phyloP scores from a whole-genome alignment of 345 rosid species.

The Litchi chinensis region DNA sequence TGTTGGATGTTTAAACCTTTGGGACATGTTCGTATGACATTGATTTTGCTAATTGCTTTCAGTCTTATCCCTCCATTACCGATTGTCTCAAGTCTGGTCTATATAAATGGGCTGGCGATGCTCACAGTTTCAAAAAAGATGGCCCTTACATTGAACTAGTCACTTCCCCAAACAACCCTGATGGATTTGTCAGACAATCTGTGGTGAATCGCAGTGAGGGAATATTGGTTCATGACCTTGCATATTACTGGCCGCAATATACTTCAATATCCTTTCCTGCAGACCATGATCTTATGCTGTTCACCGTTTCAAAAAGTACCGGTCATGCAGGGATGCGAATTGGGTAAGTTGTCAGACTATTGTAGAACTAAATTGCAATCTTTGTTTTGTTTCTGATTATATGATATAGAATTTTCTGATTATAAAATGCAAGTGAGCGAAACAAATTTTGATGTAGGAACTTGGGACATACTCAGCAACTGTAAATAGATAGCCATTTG shows the following conservation, averaged over 20 bases:
- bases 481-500: not conserved
- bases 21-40: slow-evolving; percentile 14
- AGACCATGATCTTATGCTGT: slow-evolving; percentile 77
- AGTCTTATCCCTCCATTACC: slow-evolving; percentile 78
- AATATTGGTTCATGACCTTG: slow-evolving; percentile 79
- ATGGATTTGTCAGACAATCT: slow-evolving; percentile 66
- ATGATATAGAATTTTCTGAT: not conserved
- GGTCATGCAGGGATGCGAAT: slow-evolving; percentile 97
- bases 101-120: slow-evolving; percentile 92
- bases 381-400: not conserved
- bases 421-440: not conserved
- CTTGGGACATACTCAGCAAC: not conserved
- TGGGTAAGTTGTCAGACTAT: slow-evolving; percentile 53
- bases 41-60: slow-evolving; percentile 31
- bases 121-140: slow-evolving; percentile 43
- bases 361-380: not conserved
- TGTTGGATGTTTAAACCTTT: slow-evolving; percentile 4
- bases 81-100: slow-evolving; percentile 80
- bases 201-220: slow-evolving; percentile 73
- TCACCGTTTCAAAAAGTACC: slow-evolving; percentile 79
- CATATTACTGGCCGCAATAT: slow-evolving; percentile 96
- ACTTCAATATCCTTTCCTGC: slow-evolving; percentile 74
- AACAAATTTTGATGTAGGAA: not conserved
- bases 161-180: slow-evolving; percentile 94
- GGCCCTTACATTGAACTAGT: slow-evolving; percentile 91